A percentile compares a stretch with the other conserved stretches of the same genome.
Conservation (phyloP, 2,329 filamentous ascomycete genomes). For the Huntiella bhutanensis region DNA sequence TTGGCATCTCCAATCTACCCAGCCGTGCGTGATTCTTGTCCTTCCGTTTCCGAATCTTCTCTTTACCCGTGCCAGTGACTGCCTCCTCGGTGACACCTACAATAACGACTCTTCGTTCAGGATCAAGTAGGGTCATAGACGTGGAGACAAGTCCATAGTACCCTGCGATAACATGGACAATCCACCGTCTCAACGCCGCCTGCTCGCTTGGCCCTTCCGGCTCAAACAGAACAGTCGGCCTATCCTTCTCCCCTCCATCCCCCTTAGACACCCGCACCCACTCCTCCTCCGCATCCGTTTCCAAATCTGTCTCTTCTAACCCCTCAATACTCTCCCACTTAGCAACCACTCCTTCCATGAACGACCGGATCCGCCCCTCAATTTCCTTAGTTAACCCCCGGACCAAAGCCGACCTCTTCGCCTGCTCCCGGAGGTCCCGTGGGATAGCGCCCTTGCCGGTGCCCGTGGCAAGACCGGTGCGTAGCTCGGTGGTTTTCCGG, state of each 20-base stretch:
- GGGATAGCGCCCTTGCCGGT: conserved; percentile 43
- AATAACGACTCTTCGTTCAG: conserved; percentile 62
- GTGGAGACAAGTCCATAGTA: conserved; percentile 83
- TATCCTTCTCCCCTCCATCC: conserved; percentile 85
- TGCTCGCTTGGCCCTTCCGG: conserved; percentile 54
- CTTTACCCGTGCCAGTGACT: neutral
- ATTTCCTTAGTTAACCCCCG: conserved; percentile 64
- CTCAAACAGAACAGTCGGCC: conserved; percentile 62
- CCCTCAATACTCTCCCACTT: conserved; percentile 24
- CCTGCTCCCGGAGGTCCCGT: conserved; percentile 57
- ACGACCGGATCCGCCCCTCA: conserved; percentile 66
- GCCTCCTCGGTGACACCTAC: conserved; percentile 40
- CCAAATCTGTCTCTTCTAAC: conserved; percentile 19
- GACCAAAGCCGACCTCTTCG: conserved; percentile 65
- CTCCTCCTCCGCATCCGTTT: conserved; percentile 21
- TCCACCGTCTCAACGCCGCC: conserved; percentile 79
- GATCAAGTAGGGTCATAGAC: conserved; percentile 53
- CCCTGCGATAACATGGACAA: conserved; percentile 76
- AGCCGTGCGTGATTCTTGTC: conserved; percentile 13
- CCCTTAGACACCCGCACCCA: conserved; percentile 16
- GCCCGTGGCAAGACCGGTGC: conserved; percentile 22
- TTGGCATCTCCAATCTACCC: conserved; percentile 27
- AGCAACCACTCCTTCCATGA: conserved; percentile 31
- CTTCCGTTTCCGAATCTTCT: conserved; percentile 16
- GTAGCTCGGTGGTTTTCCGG: conserved; percentile 28